Base-by-base conservation (phyloP, 2,329 filamentous ascomycete species). In the Cordyceps cateniannulata region DNA sequence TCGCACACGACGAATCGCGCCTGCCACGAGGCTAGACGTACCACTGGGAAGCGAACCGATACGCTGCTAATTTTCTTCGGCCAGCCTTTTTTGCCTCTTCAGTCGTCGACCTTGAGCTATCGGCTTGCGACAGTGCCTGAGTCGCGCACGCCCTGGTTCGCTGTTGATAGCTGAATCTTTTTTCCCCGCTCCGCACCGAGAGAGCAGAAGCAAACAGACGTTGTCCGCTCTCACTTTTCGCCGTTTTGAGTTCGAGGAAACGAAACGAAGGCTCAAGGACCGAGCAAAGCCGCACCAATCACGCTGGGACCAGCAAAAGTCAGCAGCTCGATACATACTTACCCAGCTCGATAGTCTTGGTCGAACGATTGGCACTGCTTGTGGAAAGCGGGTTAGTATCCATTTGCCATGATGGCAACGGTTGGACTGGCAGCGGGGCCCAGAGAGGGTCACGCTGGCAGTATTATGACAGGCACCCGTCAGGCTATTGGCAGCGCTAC, bases 361-460 rank as follows among this genome's bases (percentile, higher is more conserved):
- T 45, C 24, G 38, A 10, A 56, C 27, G 38, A 44, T 44, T 29
- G 52, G 38, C 27, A 25, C 32, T 20, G 42, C n/a, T 44, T 22
- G 40, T 22, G 53, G 53, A 56, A 56, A 47, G 25, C 25, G 53
- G n/a, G 12, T n/a, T n/a, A n/a, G n/a, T 3, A 22, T 45, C 32
- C 32, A 35, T 22, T 45, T 10, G 14, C 42, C 59, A 61, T 61
- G 59, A 61, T 51, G 45, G 59, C 55, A 61, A 50, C 59, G 35
- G 59, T 50, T 29, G 44, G 49, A 27, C 48, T 47, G 18, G 35
- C 29, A 55, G 42, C 44, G 38, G 59, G 59, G 44, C 29, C 51
- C 3, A 24, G 40, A 44, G 35, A 49, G 24, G 50, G 38, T 49
- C 57, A 53, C 8, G 25, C 49, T 40, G 48, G 40, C 27, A 27